Percentiles rank a stretch among this genome's conserved stretches.
Conservation (phyloP, 2,329 filamentous ascomycete species). For the Ilyonectria destructans region DNA sequence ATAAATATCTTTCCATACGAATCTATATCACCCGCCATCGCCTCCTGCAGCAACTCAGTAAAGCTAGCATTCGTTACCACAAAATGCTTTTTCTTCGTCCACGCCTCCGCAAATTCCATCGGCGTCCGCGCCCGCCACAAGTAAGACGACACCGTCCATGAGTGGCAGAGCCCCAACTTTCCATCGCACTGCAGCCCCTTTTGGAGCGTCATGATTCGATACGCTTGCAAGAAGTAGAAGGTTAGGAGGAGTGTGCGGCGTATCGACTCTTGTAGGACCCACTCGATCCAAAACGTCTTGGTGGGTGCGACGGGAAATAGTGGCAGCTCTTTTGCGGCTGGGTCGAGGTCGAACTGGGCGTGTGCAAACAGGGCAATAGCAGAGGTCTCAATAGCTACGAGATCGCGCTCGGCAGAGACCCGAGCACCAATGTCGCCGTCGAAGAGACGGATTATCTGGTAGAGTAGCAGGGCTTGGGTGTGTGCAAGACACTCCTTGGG, state of each 20-base stretch:
- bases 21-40: slow-evolving; percentile 61
- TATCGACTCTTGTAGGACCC: slow-evolving; percentile 69
- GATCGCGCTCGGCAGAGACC: slow-evolving; percentile 56
- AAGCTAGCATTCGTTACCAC: slow-evolving; percentile 54
- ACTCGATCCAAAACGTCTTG: slow-evolving; percentile 65
- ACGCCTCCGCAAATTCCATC: slow-evolving; percentile 57
- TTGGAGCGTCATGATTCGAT: slow-evolving; percentile 54
- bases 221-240: slow-evolving; percentile 62
- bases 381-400: slow-evolving; percentile 53
- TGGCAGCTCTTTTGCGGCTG: slow-evolving; percentile 42
- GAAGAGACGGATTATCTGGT: slow-evolving; percentile 67
- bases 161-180: slow-evolving; percentile 51
- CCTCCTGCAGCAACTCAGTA: slow-evolving; percentile 49
- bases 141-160: slow-evolving; percentile 58
- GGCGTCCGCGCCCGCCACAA: slow-evolving; percentile 58
- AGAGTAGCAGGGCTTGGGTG: slow-evolving; percentile 65
- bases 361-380: slow-evolving; percentile 53
- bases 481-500: slow-evolving; percentile 57
- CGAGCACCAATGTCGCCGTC: slow-evolving; percentile 65
- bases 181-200: slow-evolving; percentile 49
- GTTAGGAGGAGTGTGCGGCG: slow-evolving; percentile 67
- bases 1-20: slow-evolving; percentile 59
- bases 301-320: slow-evolving; percentile 58
- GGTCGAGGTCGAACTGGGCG: slow-evolving; percentile 51
- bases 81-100: slow-evolving; percentile 56